Percentiles rank a stretch among this genome's conserved stretches.
Evolutionary conservation across 352 stramenopile species (phyloP).

Genomic region (Phytopythium cucurbitacearum): DNA sequence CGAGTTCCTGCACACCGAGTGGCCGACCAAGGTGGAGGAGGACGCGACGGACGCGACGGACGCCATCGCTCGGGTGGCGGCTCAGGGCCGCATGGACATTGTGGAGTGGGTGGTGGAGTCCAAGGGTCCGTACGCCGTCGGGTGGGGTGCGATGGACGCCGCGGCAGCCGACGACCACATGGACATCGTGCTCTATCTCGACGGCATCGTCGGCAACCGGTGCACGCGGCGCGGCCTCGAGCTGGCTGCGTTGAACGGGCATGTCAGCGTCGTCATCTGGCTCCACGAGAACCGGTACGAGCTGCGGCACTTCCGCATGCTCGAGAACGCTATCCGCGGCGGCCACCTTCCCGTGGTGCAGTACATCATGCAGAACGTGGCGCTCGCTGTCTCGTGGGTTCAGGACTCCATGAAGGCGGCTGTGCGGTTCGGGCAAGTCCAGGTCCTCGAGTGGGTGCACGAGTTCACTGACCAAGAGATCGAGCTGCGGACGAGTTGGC

Average conservation of each 20-base stretch:
- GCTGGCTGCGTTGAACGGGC: constrained; percentile 22
- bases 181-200: constrained; percentile 30
- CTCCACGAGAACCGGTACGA: constrained; percentile 30
- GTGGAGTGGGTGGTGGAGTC: constrained; percentile 35
- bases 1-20: constrained; percentile 26
- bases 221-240: constrained; percentile 28
- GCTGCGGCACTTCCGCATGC: constrained; percentile 22
- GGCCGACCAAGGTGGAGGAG: constrained; percentile 28
- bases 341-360: constrained; percentile 32
- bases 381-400: constrained; percentile 29
- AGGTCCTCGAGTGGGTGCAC: constrained; percentile 34
- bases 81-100: constrained; percentile 7
- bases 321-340: constrained; percentile 38
- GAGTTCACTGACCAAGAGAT: constrained; percentile 2
- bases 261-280: constrained; percentile 31
- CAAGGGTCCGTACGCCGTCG: constrained; percentile 33
- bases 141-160: constrained; percentile 31
- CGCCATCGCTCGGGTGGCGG: constrained; percentile 27
- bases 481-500: neutral
- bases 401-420: constrained; percentile 24
- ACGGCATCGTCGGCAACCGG: constrained; percentile 27
- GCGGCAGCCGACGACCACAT: constrained; percentile 37
- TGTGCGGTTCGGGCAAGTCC: constrained; percentile 15
- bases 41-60: constrained; percentile 29
- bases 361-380: constrained; percentile 33